These are phyloP conservation scores for Lepidopterella palustris DNA, from an alignment of 495 filamentous ascomycete genomes.

Conservation along the genomic window DNA sequence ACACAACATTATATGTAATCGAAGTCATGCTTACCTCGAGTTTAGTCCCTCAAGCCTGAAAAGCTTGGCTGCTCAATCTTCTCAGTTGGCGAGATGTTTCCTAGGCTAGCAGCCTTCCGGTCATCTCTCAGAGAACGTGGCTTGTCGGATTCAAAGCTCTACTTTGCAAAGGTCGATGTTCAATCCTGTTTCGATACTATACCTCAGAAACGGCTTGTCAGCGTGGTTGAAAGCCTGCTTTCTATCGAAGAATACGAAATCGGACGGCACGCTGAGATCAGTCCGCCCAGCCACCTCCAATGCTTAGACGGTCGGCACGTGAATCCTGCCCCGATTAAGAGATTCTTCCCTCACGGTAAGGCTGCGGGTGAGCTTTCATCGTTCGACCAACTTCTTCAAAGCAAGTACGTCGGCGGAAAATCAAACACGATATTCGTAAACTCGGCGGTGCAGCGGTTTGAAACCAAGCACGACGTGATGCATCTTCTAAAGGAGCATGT, in stretches of 20 bases:
- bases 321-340: slow-evolving; percentile 37
- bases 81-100: slow-evolving; percentile 75
- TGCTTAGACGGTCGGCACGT: slow-evolving; percentile 15
- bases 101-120: slow-evolving; percentile 66
- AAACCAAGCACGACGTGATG: slow-evolving; percentile 55
- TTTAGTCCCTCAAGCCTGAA: slow-evolving; percentile 47
- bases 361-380: slow-evolving; percentile 44
- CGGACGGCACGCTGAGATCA: slow-evolving; percentile 66
- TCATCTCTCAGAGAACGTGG: slow-evolving; percentile 32
- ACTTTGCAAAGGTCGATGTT: slow-evolving; percentile 90
- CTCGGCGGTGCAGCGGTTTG: slow-evolving; percentile 44
- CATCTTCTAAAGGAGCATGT: slow-evolving; percentile 70
- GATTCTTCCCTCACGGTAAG: slow-evolving; percentile 57
- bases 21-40: not conserved
- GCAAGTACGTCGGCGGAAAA: slow-evolving; percentile 41
- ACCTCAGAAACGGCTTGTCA: slow-evolving; percentile 67
- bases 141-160: slow-evolving; percentile 43
- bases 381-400: slow-evolving; percentile 52
- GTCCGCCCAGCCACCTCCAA: slow-evolving; percentile 37
- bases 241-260: slow-evolving; percentile 64
- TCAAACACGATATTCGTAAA: slow-evolving; percentile 73
- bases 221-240: slow-evolving; percentile 57
- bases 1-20: not conserved
- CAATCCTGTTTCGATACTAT: slow-evolving; percentile 93
- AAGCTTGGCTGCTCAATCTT: slow-evolving; percentile 69